Evolutionary conservation across 331 rosid species (phyloP), one percentile per base, ranked within the genome.

Genomic region (Pyracantha coccinea): DNA sequence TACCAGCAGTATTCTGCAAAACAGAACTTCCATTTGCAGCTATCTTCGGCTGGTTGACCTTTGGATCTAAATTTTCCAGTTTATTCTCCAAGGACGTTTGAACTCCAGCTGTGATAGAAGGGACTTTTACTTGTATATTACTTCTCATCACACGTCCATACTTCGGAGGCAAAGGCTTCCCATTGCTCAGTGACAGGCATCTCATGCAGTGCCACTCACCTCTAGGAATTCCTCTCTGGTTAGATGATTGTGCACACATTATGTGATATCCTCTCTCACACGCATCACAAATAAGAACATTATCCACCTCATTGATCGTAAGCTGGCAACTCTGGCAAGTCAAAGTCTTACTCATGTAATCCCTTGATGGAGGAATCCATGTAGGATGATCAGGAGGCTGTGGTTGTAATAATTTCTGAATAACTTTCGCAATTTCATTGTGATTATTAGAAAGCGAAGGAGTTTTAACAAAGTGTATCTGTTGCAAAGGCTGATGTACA

Each of bases 321-420:
- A 88, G 75, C 78, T 86, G 89, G 78, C 98, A 93, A 75, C 65
- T 57, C 69, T 93, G 97, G 83, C 98, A 93, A 59, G 90, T 84
- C 78, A 91, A 84, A 66, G 92, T 86, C 88, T 93, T 93, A 66
- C 81, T 93, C 97, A 93, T 93, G 81, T 93, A 93, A 85, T 93
- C 98, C 87, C 98, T 91, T 65, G 98, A 93, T 1, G 98, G 98
- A 83, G 97, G 98, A 85, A 82, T 91, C 98, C 98, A 93, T 9
- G 88, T 84, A 71, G 97, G 98, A 78, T 81, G 88, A 45, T 84
- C 89, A 11, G 97, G 98, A 77, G 61, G 82, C 84, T 91, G 90
- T 71, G 96, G 96, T 57, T 84, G 92, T 68, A 93, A 75, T 75
- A 93, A 67, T 79, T 83, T 93, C 86, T 93, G 98, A 80, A 93